phyloP scores from a whole-genome alignment of 1,284 basidiomycete genomes.

The Polyporus tsugae region DNA sequence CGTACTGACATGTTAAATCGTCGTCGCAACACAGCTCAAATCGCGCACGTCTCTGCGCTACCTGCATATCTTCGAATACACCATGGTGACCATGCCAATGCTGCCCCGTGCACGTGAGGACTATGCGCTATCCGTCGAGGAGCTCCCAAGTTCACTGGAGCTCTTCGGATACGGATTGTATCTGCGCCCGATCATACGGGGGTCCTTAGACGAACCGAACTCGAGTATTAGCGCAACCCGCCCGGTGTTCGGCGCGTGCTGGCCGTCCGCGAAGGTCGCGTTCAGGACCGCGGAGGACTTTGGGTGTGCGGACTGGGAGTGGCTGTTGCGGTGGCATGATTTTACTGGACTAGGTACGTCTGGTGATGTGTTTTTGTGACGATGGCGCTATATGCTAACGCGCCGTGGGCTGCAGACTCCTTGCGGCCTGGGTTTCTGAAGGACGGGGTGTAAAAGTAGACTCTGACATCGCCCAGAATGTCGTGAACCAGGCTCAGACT shows the following conservation, averaged over 20 bases:
- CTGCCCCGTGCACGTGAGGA: neutral
- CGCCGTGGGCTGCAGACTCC: too few relatives aligned
- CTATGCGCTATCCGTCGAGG: neutral
- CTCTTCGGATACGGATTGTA: conserved; percentile 1
- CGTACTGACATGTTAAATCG: neutral
- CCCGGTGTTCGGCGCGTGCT: neutral
- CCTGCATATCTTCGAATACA: neutral
- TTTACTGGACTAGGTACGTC: neutral
- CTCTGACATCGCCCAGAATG: too few relatives aligned
- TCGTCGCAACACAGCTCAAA: neutral
- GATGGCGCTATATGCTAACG: too few relatives aligned
- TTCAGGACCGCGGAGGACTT: neutral
- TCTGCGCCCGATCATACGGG: neutral
- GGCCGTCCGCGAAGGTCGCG: neutral
- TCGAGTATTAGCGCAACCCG: neutral
- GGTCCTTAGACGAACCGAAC: neutral
- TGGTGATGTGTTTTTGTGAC: too few relatives aligned
- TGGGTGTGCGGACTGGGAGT: conserved; percentile 1
- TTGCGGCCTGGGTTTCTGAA: too few relatives aligned
- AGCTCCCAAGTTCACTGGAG: neutral
- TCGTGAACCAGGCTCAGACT: too few relatives aligned
- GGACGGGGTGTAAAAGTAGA: too few relatives aligned
- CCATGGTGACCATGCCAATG: neutral
- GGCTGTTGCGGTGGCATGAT: neutral
- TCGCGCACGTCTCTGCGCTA: neutral